Base-by-base conservation (phyloP, 2,329 filamentous ascomycete species). In the Arthrinium puccinioides region DNA sequence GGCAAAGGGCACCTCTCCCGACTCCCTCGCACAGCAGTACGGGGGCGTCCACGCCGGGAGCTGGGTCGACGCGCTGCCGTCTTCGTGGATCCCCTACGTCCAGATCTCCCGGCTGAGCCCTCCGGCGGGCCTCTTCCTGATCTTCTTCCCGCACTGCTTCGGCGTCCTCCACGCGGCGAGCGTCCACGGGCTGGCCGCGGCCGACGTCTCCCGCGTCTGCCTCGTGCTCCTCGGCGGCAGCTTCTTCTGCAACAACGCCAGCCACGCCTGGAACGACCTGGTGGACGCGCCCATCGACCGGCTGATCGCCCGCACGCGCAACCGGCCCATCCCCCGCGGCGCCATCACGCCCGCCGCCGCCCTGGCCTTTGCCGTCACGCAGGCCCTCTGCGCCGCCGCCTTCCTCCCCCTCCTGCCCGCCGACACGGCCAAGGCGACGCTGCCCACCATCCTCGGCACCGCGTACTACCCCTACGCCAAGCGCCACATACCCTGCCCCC, bases 221-320 rank as follows among this genome's bases (percentile, higher is more conserved):
- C 18, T 64, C 62, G 44, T 66, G 61, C 45, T 58, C 54, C 35
- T 48, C 10, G 60, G 61, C 27, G 47, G 40, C 41, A 66, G 64
- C 13, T 50, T 74, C 42, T 60, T 75, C 36, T 63, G 74, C 56
- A 63, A 70, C 35, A 64, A 68, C 19, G 64, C 64, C 16, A 61
- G 66, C 4, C 76, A 72, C 48, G 63, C 69, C 0, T 75, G 74
- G 57, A 77, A 78, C 48, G 73, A 77, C 46, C 62, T 66, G 20
- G 64, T 70, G 53, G 74, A 78, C 45, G 62, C 66, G 30, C 67
- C 70, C 29, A 56, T 74, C 36, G 74, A 78, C 46, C 65, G 69
- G 3, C 59, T 66, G 41, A 70, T 74, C 9, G 61, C 60, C 44
- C 64, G 72, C 25, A 72, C 67, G 24, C 64, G 64, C 21, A 62